phyloP scores from a whole-genome alignment of 2,329 filamentous ascomycete species.

The Trichoderma sp. region DNA sequence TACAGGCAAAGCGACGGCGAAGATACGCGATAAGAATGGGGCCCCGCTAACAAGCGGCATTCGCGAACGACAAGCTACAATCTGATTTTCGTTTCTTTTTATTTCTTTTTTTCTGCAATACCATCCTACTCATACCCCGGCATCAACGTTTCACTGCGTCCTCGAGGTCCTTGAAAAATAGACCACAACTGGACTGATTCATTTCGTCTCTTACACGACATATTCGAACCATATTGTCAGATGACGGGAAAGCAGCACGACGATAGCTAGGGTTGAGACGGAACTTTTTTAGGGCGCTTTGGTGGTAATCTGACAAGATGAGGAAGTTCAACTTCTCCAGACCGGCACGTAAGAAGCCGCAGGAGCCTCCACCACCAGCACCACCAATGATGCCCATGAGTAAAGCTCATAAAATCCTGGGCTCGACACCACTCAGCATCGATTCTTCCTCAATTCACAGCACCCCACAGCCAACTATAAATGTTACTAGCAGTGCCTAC shows the following conservation, averaged over 20 bases:
- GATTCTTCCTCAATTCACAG: slow-evolving; percentile 47
- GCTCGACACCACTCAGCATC: slow-evolving; percentile 50
- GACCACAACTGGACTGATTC: slow-evolving; percentile 1
- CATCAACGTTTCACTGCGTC: not conserved
- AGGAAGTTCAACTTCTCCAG: slow-evolving; percentile 55
- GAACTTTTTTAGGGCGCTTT: slow-evolving; percentile 9
- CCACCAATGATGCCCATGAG: slow-evolving; percentile 47
- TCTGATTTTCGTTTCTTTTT: not conserved
- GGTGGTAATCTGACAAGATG: slow-evolving; percentile 38
- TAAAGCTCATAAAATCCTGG: slow-evolving; percentile 58
- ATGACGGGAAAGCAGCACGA: slow-evolving; percentile 10
- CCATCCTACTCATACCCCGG: slow-evolving; percentile 1
- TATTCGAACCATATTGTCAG: slow-evolving; percentile 9
- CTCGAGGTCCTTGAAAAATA: not conserved
- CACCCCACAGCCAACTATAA: slow-evolving; percentile 49
- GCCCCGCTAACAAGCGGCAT: slow-evolving; percentile 20
- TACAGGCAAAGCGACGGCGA: slow-evolving; percentile 2
- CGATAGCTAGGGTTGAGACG: slow-evolving; percentile 25
- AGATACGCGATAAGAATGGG: slow-evolving; percentile 12
- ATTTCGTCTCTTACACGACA: not conserved
- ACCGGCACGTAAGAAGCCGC: slow-evolving; percentile 51
- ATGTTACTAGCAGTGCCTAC: slow-evolving; percentile 45
- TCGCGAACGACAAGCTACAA: slow-evolving; percentile 3
- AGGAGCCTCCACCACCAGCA: slow-evolving; percentile 36
- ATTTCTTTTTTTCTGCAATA: not conserved